phyloP scores from a whole-genome alignment of 2,329 filamentous ascomycete species.

The Simplicillium aogashimaense region DNA sequence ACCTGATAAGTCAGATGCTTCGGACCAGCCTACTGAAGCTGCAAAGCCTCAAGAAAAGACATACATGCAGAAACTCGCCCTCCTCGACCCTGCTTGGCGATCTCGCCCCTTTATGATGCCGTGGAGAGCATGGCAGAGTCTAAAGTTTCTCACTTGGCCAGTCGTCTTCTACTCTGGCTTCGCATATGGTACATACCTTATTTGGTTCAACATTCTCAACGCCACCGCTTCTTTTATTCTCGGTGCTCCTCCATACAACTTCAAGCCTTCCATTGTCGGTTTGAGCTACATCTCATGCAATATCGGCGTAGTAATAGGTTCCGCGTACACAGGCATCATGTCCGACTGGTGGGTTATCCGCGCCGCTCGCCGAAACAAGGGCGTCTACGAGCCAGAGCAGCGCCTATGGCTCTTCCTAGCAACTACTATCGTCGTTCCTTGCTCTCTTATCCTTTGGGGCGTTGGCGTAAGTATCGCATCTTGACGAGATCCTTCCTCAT shows the following conservation, averaged over 20 bases:
- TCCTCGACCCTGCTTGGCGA: constrained; percentile 9
- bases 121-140: constrained; percentile 23
- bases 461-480: constrained; percentile 15
- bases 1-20: background rate
- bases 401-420: constrained; percentile 27
- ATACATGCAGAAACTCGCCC: constrained; percentile 29
- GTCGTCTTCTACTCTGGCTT: constrained; percentile 32
- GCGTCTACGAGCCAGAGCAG: constrained; percentile 30
- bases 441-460: constrained; percentile 20
- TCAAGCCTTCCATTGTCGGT: constrained; percentile 26
- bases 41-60: constrained; percentile 20
- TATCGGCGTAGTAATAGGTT: constrained; percentile 19
- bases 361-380: constrained; percentile 27
- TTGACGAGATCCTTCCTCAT: background rate
- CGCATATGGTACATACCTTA: constrained; percentile 29
- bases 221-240: constrained; percentile 31
- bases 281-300: constrained; percentile 25
- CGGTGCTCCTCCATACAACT: constrained; percentile 25
- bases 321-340: constrained; percentile 19
- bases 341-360: constrained; percentile 27
- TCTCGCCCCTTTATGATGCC: constrained; percentile 29
- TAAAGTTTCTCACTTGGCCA: constrained; percentile 28
- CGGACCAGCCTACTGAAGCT: constrained; percentile 3
- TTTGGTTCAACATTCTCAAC: constrained; percentile 33
- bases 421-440: constrained; percentile 18